Evolutionary conservation across 1,284 basidiomycete species (phyloP), one percentile per base, ranked within the genome.

Genomic region (Wolfiporia cocos): DNA sequence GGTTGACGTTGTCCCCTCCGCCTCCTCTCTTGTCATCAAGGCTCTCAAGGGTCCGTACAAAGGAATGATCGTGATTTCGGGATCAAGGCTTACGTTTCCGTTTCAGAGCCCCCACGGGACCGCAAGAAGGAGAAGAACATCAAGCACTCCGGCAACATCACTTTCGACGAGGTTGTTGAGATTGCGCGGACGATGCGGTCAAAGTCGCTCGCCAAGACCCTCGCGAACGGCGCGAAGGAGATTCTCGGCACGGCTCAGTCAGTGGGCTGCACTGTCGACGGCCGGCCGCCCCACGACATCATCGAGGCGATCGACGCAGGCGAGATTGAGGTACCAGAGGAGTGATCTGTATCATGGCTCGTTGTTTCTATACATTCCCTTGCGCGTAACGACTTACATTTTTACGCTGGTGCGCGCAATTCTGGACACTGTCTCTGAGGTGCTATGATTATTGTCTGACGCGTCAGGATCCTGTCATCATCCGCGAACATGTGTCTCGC

Each of bases 61-160:
- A n/a, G n/a, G n/a, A n/a, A n/a, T n/a, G n/a, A n/a, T n/a, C n/a
- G n/a, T n/a, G n/a, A n/a, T n/a, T n/a, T n/a, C n/a, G n/a, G n/a
- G n/a, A n/a, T n/a, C n/a, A n/a, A n/a, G n/a, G n/a, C n/a, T n/a
- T n/a, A n/a, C n/a, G n/a, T n/a, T n/a, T n/a, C n/a, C n/a, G n/a
- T n/a, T 29, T 23, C 64, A 93, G 94, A 99, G 78, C 95, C 95
- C 55, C 92, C 92, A 59, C 92, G 95, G 66, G 95, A 99, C 76
- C 86, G 96, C 59, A 99, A 99, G 76, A 99, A 99, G 84, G 93
- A 98, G 81, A 99, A 99, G 81, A 99, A 99, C 81, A 95, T 98
- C 74, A 94, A 93, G 69, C 96, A 99, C 81, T 72, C 73, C 49
- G 96, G 96, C 52, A 99, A 98, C 77, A 80, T 99, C 56, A 65